Evolutionary conservation across 2,329 filamentous ascomycete genomes (phyloP).

Genomic region (Alternaria triticimaculans): DNA sequence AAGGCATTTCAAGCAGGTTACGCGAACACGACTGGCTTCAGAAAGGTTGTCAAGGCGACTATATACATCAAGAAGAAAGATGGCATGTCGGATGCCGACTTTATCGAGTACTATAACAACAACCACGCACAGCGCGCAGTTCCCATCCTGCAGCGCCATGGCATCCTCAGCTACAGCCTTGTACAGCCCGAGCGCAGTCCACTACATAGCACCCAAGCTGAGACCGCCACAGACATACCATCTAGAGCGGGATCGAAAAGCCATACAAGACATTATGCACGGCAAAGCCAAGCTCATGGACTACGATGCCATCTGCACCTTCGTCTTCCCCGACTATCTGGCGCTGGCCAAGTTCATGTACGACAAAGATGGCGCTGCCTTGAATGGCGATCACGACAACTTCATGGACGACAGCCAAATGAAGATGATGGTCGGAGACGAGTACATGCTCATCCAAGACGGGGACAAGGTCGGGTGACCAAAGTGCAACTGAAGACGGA

Average conservation of each 20-base stretch:
- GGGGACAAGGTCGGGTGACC: conserved; percentile 9
- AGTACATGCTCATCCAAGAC: conserved; percentile 50
- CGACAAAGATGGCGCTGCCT: conserved; percentile 53
- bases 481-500: conserved; percentile 5
- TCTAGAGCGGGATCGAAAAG: conserved; percentile 51
- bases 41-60: conserved; percentile 56
- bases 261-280: conserved; percentile 55
- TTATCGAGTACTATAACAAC: conserved; percentile 56
- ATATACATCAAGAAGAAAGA: conserved; percentile 57
- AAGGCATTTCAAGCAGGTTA: conserved; percentile 57
- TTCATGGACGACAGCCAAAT: conserved; percentile 51
- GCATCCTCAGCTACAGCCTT: conserved; percentile 55
- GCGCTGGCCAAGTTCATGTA: conserved; percentile 56
- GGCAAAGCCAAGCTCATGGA: conserved; percentile 53
- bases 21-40: conserved; percentile 53
- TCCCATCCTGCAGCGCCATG: conserved; percentile 52
- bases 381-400: conserved; percentile 46
- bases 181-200: conserved; percentile 33
- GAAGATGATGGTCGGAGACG: conserved; percentile 57
- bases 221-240: conserved; percentile 51
- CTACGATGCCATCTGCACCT: conserved; percentile 58
- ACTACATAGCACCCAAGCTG: conserved; percentile 1
- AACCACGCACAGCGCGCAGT: conserved; percentile 54
- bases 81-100: conserved; percentile 53
- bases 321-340: conserved; percentile 56